phyloP scores from a whole-genome alignment of 179 eudicot species.

The Patellifolia procumbens region DNA sequence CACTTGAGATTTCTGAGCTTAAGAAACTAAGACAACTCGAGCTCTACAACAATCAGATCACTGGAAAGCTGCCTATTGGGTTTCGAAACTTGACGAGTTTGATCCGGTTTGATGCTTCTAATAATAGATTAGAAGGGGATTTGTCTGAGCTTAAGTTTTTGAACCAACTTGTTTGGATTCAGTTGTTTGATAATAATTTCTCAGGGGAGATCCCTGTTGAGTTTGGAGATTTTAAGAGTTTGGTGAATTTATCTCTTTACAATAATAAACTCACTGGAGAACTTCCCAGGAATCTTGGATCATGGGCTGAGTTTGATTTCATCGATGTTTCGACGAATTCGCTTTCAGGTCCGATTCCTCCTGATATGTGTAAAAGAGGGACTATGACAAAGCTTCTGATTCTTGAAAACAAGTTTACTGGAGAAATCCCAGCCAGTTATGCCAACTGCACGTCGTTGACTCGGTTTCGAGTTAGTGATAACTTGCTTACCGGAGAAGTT shows the following conservation, averaged over 20 bases:
- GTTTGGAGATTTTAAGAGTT: conserved; percentile 64
- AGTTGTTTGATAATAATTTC: conserved; percentile 51
- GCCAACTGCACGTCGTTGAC: conserved; percentile 55
- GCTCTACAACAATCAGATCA: conserved; percentile 51
- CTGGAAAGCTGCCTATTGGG: conserved; percentile 72
- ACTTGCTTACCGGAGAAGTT: conserved; percentile 64
- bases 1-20: conserved; percentile 50
- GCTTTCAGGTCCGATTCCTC: conserved; percentile 72
- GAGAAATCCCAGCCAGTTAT: conserved; percentile 66
- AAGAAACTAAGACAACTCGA: conserved; percentile 66
- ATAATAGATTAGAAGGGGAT: conserved; percentile 56
- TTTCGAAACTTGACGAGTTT: conserved; percentile 58
- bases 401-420: conserved; percentile 69
- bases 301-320: conserved; percentile 69
- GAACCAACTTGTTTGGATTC: conserved; percentile 47
- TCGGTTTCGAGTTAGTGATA: conserved; percentile 75
- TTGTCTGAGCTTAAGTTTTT: conserved; percentile 55
- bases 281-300: conserved; percentile 70
- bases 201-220: conserved; percentile 71
- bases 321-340: conserved; percentile 84
- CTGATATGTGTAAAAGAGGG: conserved; percentile 82
- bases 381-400: conserved; percentile 61
- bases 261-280: conserved; percentile 63
- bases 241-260: conserved; percentile 70
- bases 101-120: conserved; percentile 62